Percentiles rank a stretch among this genome's conserved stretches.
Evolutionary conservation across 1,139 yeast genomes (phyloP).

Genomic region (Zygoascus hellenicus): DNA sequence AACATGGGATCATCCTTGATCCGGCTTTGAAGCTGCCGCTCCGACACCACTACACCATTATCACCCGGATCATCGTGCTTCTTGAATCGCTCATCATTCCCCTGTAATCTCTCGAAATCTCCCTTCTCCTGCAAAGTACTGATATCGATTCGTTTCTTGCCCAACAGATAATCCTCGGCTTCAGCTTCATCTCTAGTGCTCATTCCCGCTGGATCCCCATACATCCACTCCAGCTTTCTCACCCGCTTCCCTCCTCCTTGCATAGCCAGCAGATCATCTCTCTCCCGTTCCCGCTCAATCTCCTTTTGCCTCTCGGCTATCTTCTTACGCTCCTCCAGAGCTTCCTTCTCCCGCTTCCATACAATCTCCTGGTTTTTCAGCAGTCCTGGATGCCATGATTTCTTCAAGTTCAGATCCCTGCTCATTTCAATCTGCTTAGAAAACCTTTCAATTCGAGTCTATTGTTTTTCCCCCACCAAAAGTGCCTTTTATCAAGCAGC

Average conservation of each 20-base stretch:
- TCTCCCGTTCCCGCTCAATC: slow-evolving; percentile 57
- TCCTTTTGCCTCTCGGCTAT: slow-evolving; percentile 63
- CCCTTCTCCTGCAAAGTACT: slow-evolving; percentile 17
- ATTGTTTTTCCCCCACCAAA: too few relatives aligned
- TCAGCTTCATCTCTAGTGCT: slow-evolving; percentile 18
- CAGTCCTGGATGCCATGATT: slow-evolving; percentile 94
- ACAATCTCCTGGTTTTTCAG: slow-evolving; percentile 81
- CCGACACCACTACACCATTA: slow-evolving; percentile 19
- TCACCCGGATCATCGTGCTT: slow-evolving; percentile 19
- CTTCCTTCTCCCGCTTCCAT: slow-evolving; percentile 77
- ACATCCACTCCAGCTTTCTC: slow-evolving; percentile 77
- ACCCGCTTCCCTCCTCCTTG: slow-evolving; percentile 48
- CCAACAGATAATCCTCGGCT: slow-evolving; percentile 46
- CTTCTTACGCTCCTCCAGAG: slow-evolving; percentile 62
- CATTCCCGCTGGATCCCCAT: slow-evolving; percentile 41
- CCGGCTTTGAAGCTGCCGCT: slow-evolving; percentile 14
- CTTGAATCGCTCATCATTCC: slow-evolving; percentile 15
- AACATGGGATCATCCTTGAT: slow-evolving; percentile 52
- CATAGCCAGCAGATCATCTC: slow-evolving; percentile 50
- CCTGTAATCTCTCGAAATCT: slow-evolving; percentile 15
- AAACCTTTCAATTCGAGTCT: background rate
- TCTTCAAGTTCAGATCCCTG: slow-evolving; percentile 80
- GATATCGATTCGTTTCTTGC: slow-evolving; percentile 44
- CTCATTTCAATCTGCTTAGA: slow-evolving; percentile 36
- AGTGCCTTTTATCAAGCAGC: too few relatives aligned